These are phyloP conservation scores for Tympanopsis confertula DNA, from an alignment of 2,329 filamentous ascomycete genomes.

Conservation along the genomic window DNA sequence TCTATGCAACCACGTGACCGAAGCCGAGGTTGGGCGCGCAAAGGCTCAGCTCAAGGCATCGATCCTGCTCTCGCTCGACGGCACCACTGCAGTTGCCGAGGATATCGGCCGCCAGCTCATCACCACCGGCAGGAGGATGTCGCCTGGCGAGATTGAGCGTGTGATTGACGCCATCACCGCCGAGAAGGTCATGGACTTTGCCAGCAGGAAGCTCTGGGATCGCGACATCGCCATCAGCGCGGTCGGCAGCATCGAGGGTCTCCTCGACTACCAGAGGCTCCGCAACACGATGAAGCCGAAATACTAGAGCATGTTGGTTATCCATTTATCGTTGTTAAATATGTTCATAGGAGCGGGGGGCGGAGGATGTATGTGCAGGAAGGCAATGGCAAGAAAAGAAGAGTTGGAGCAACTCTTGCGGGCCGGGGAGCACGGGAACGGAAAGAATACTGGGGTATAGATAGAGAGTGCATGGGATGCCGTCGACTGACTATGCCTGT, in stretches of 20 bases:
- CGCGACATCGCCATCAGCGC: slow-evolving; percentile 89
- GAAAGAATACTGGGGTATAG: too few relatives aligned
- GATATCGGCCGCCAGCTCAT: slow-evolving; percentile 98
- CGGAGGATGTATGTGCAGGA: too few relatives aligned
- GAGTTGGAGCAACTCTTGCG: too few relatives aligned
- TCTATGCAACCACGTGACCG: slow-evolving; percentile 75
- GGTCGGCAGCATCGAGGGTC: slow-evolving; percentile 82
- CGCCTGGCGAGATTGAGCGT: slow-evolving; percentile 87
- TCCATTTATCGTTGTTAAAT: too few relatives aligned
- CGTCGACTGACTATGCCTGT: too few relatives aligned
- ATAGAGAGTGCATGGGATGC: too few relatives aligned
- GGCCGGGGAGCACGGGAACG: too few relatives aligned
- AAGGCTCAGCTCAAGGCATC: slow-evolving; percentile 99
- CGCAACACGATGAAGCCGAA: slow-evolving; percentile 83
- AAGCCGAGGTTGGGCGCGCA: slow-evolving; percentile 90
- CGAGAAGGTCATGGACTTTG: slow-evolving; percentile 95
- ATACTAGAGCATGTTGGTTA: slow-evolving; percentile 24
- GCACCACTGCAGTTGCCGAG: slow-evolving; percentile 92
- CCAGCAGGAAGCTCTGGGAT: slow-evolving; percentile 92
- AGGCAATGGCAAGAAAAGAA: too few relatives aligned
- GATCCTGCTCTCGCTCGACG: slow-evolving; percentile 91
- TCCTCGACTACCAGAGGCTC: slow-evolving; percentile 67
- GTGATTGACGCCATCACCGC: slow-evolving; percentile 79
- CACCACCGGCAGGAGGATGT: slow-evolving; percentile 87
- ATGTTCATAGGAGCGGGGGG: too few relatives aligned